Conservation (phyloP, 1,284 basidiomycete species). For the Ceratobasidium sp. region DNA sequence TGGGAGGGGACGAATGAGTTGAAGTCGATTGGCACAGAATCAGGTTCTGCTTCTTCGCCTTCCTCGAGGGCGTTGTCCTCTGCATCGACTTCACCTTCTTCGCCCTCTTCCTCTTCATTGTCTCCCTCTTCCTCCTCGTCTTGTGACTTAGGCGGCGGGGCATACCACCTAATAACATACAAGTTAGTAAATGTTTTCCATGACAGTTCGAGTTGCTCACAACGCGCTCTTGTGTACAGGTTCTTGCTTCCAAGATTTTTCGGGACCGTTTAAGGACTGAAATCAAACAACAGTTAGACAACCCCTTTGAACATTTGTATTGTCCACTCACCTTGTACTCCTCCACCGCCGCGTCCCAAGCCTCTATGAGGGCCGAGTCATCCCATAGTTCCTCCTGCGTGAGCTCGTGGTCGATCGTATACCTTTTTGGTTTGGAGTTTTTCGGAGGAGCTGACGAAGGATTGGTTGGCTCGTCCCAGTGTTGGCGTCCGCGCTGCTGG, state of each 20-base stretch:
- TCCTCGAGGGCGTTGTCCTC: constrained; percentile 51
- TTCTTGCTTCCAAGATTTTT: constrained; percentile 78
- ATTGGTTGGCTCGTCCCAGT: constrained; percentile 65
- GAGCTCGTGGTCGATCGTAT: constrained; percentile 70
- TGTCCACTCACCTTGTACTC: constrained; percentile 73
- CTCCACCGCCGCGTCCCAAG: constrained; percentile 83
- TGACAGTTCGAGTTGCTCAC: constrained; percentile 61
- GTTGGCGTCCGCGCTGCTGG: constrained; percentile 53
- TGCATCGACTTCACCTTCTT: constrained; percentile 46
- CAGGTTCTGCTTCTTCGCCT: constrained; percentile 51
- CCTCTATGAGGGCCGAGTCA: constrained; percentile 81
- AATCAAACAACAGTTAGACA: constrained; percentile 35
- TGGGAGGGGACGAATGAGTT: constrained; percentile 76
- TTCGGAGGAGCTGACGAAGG: constrained; percentile 46
- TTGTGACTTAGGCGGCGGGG: constrained; percentile 24
- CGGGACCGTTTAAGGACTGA: constrained; percentile 75
- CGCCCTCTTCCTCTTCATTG: constrained; percentile 28
- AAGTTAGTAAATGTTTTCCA: constrained; percentile 10
- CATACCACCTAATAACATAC: constrained; percentile 36
- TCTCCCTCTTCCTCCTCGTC: constrained; percentile 46
- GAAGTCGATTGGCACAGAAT: constrained; percentile 77
- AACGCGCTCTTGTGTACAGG: constrained; percentile 76
- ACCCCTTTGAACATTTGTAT: constrained; percentile 16
- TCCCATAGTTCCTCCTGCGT: constrained; percentile 85
- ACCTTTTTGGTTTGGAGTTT: constrained; percentile 57